These are phyloP conservation scores for Thecamonas trahens DNA, from an alignment of 78 protist species.

Conservation along the genomic window DNA sequence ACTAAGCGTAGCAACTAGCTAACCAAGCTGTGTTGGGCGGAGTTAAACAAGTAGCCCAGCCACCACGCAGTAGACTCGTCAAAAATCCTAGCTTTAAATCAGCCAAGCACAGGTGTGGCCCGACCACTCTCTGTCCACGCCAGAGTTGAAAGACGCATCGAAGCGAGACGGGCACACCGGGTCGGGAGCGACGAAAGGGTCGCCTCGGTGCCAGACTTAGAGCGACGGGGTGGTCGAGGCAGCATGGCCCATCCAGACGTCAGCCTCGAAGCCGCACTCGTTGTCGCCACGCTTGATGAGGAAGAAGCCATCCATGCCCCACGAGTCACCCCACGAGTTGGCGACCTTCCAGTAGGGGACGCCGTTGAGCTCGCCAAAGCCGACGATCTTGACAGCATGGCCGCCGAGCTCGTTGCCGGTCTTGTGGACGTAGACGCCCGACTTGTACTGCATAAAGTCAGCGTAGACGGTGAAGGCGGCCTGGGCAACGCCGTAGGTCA, in stretches of 20 bases:
- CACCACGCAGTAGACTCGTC: no score
- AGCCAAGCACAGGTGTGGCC: no score
- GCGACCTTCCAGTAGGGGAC: slow-evolving; percentile 29
- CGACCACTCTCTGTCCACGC: no score
- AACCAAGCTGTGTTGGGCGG: no score
- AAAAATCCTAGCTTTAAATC: no score
- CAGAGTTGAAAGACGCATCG: no score
- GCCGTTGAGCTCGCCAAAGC: slow-evolving; percentile 37
- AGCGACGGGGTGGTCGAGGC: no score
- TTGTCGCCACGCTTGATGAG: slow-evolving; percentile 21
- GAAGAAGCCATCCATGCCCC: slow-evolving; percentile 62
- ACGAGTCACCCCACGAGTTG: slow-evolving; percentile 35
- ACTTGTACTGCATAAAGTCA: slow-evolving; percentile 37
- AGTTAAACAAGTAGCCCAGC: no score
- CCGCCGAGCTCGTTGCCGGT: slow-evolving; percentile 37
- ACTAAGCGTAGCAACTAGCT: no score
- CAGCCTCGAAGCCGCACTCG: slow-evolving; percentile 36
- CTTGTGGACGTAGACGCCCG: slow-evolving; percentile 34
- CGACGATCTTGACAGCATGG: slow-evolving; percentile 43
- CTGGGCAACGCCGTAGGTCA: slow-evolving; percentile 31
- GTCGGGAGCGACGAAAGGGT: no score
- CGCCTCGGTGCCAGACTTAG: no score
- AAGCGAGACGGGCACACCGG: no score
- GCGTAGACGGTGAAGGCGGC: slow-evolving; percentile 39
- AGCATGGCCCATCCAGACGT: not conserved